Percentiles rank a stretch among this genome's conserved stretches.
These are phyloP conservation scores for Thermomyces lanuginosus DNA, from an alignment of 2,329 filamentous ascomycete genomes.

Conservation along the genomic window DNA sequence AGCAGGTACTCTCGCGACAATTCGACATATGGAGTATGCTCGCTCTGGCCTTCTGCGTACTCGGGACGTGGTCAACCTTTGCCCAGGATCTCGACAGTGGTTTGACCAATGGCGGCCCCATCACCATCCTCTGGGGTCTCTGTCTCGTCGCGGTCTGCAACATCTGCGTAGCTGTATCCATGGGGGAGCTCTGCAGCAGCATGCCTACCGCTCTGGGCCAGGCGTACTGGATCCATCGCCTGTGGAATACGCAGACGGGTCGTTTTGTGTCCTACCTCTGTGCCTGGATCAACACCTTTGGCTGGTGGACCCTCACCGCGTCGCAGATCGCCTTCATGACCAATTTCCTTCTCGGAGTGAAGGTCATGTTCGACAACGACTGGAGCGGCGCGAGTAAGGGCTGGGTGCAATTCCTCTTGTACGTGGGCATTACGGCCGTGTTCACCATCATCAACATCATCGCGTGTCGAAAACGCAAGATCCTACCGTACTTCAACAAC, in stretches of 20 bases:
- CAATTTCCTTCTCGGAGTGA: slow-evolving; percentile 41
- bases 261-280: slow-evolving; percentile 41
- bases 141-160: slow-evolving; percentile 38
- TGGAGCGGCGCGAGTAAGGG: slow-evolving; percentile 32
- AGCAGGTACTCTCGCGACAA: slow-evolving; percentile 29
- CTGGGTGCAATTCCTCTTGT: slow-evolving; percentile 41
- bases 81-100: slow-evolving; percentile 38
- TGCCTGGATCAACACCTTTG: slow-evolving; percentile 45
- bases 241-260: slow-evolving; percentile 26
- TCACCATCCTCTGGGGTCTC: slow-evolving; percentile 41
- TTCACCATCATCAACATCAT: slow-evolving; percentile 37
- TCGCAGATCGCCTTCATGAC: slow-evolving; percentile 44
- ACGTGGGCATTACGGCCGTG: slow-evolving; percentile 33
- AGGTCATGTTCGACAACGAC: slow-evolving; percentile 35
- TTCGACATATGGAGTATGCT: slow-evolving; percentile 43
- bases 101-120: slow-evolving; percentile 38
- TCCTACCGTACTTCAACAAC: slow-evolving; percentile 39
- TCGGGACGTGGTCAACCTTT: slow-evolving; percentile 43
- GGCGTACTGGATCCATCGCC: slow-evolving; percentile 39
- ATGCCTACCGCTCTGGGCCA: slow-evolving; percentile 47
- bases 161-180: slow-evolving; percentile 37
- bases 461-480: slow-evolving; percentile 34
- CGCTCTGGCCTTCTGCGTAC: slow-evolving; percentile 39
- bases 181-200: slow-evolving; percentile 40
- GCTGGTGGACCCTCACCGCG: slow-evolving; percentile 42